These are phyloP conservation scores for Corymbia calophylla DNA, from an alignment of 441 rosid species.

Conservation along the genomic window DNA sequence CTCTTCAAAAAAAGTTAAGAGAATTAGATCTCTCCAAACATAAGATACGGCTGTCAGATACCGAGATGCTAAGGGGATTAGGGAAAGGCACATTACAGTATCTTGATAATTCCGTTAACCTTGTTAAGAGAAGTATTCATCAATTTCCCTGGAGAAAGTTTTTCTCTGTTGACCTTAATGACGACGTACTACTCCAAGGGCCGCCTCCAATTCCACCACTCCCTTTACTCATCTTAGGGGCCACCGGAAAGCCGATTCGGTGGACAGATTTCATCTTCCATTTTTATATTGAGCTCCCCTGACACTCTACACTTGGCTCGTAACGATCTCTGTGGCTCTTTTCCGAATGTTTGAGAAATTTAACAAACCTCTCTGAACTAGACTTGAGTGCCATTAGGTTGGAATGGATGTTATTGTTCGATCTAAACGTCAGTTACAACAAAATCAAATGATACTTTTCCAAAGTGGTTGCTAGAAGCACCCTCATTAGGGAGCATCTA, in stretches of 20 bases:
- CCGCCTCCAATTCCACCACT: neutral
- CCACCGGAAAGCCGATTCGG: neutral
- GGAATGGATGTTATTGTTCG: neutral
- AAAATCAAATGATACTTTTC: neutral
- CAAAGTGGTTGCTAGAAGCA: neutral
- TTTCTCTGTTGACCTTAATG: neutral
- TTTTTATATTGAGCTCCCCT: neutral
- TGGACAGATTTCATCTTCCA: neutral
- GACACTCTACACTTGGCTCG: accelerated
- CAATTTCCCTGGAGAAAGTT: neutral
- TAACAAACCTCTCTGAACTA: neutral
- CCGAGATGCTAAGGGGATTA: neutral
- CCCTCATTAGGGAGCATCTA: neutral
- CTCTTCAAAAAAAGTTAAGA: neutral
- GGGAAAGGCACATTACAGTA: neutral
- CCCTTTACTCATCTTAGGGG: neutral
- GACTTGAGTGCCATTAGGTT: neutral
- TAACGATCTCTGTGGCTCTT: neutral
- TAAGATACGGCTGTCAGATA: neutral
- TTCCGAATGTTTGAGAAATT: neutral
- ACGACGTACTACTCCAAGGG: neutral
- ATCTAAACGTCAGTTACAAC: neutral
- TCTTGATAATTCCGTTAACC: neutral
- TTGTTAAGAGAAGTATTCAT: neutral
- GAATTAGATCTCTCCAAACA: neutral